Evolutionary conservation across 139 green algal genomes (phyloP).

Genomic region (Eudorina sp.): DNA sequence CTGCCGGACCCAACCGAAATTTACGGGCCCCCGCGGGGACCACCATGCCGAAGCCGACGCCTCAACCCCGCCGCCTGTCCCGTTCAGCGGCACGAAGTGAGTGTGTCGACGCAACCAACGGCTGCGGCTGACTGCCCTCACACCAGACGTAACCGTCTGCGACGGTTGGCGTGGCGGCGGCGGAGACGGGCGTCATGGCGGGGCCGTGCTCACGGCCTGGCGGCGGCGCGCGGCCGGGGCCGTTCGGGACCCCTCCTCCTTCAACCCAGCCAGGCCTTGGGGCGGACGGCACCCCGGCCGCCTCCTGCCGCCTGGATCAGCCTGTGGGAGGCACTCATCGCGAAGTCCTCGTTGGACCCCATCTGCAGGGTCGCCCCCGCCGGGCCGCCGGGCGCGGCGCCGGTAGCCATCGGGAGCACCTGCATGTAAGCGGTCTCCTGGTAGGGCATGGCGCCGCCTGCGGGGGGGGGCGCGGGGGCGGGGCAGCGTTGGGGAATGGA

Average conservation of each 20-base stretch:
- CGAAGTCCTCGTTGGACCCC: constrained; percentile 24
- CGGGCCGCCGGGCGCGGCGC: not conserved
- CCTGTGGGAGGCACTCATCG: constrained; percentile 33
- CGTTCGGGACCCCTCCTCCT: not conserved
- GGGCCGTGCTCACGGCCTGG: too few relatives aligned
- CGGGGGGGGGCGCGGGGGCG: not conserved
- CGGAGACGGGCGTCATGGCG: too few relatives aligned
- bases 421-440: constrained; percentile 17
- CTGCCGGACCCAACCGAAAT: too few relatives aligned
- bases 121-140: too few relatives aligned
- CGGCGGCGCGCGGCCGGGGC: not conserved
- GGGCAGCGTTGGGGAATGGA: not conserved
- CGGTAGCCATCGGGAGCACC: constrained; percentile 17
- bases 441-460: constrained; percentile 39
- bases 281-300: constrained; percentile 10
- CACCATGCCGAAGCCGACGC: too few relatives aligned
- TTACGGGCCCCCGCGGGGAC: too few relatives aligned
- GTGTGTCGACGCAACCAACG: too few relatives aligned
- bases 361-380: not conserved
- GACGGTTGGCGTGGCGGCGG: too few relatives aligned
- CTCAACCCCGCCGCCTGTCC: too few relatives aligned
- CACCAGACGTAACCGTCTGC: too few relatives aligned
- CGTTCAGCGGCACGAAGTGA: too few relatives aligned
- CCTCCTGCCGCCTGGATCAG: constrained; percentile 42
- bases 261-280: constrained; percentile 36